Evolutionary conservation across 2,329 filamentous ascomycete species (phyloP).

Genomic region (Ophiostoma piceae): DNA sequence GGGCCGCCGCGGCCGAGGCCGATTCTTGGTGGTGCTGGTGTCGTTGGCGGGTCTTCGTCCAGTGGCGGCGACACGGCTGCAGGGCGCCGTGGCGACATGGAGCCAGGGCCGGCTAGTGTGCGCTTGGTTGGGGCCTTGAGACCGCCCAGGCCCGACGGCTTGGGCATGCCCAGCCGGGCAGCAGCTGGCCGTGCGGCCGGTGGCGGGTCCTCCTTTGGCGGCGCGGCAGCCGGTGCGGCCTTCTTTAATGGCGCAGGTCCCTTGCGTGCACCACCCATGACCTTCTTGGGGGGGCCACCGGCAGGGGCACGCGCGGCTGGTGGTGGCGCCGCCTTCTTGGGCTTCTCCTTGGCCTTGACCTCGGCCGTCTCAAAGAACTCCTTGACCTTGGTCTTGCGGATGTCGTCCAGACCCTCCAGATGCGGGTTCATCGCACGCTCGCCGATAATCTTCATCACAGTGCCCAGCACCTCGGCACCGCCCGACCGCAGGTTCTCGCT

Average conservation of each 20-base stretch:
- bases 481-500: conserved; percentile 80
- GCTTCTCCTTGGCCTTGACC: conserved; percentile 86
- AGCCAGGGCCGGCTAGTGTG: conserved; percentile 43
- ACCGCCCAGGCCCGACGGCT: conserved; percentile 48
- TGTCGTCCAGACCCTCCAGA: conserved; percentile 88
- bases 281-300: conserved; percentile 41
- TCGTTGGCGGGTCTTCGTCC: conserved; percentile 53
- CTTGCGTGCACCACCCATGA: conserved; percentile 45
- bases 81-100: conserved; percentile 50
- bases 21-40: conserved; percentile 56
- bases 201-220: conserved; percentile 42
- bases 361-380: conserved; percentile 80
- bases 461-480: conserved; percentile 87
- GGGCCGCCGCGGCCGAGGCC: conserved; percentile 69
- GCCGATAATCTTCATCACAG: conserved; percentile 97
- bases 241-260: conserved; percentile 43
- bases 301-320: conserved; percentile 44
- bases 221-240: conserved; percentile 37
- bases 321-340: conserved; percentile 67
- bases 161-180: conserved; percentile 53
- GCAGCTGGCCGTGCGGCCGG: conserved; percentile 36
- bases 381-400: conserved; percentile 91
- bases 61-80: conserved; percentile 45
- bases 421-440: conserved; percentile 93
- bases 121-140: conserved; percentile 58